Conservation (phyloP, 257 asterid species). For the Buddleja alternifolia region DNA sequence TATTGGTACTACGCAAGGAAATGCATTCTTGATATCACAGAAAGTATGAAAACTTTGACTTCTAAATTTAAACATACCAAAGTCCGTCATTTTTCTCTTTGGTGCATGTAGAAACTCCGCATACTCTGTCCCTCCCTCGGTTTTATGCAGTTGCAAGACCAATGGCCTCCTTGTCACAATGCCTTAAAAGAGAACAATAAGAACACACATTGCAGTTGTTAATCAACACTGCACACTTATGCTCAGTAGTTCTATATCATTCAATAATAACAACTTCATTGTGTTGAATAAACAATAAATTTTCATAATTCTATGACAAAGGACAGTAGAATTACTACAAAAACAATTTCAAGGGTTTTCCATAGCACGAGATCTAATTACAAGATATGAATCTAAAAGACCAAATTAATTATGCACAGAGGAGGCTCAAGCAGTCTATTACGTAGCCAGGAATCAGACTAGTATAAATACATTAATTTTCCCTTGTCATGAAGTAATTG, state of each 20-base stretch:
- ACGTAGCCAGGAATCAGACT: not conserved
- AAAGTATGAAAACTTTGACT: slow-evolving; percentile 7
- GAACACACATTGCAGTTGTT: slow-evolving; percentile 15
- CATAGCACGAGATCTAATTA: not conserved
- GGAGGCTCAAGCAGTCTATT: not conserved
- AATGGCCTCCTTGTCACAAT: slow-evolving; percentile 97
- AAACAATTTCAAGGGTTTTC: not conserved
- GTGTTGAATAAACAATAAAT: not conserved
- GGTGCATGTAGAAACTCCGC: slow-evolving; percentile 96
- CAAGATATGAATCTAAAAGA: not conserved
- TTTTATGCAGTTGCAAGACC: slow-evolving; percentile 96
- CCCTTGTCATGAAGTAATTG: not conserved
- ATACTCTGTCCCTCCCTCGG: slow-evolving; percentile 78
- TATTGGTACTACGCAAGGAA: not conserved
- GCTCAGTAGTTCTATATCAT: not conserved
- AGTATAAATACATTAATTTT: not conserved
- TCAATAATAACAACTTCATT: slow-evolving; percentile 14
- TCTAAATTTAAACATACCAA: slow-evolving; percentile 53
- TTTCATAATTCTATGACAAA: not conserved
- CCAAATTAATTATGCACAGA: not conserved
- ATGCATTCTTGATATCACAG: not conserved
- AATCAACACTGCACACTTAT: not conserved
- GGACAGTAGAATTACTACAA: not conserved
- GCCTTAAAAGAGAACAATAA: slow-evolving; percentile 46
- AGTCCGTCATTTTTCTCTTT: slow-evolving; percentile 68